phyloP scores from a whole-genome alignment of 2,329 filamentous ascomycete genomes.

The Erysiphe pisi region DNA sequence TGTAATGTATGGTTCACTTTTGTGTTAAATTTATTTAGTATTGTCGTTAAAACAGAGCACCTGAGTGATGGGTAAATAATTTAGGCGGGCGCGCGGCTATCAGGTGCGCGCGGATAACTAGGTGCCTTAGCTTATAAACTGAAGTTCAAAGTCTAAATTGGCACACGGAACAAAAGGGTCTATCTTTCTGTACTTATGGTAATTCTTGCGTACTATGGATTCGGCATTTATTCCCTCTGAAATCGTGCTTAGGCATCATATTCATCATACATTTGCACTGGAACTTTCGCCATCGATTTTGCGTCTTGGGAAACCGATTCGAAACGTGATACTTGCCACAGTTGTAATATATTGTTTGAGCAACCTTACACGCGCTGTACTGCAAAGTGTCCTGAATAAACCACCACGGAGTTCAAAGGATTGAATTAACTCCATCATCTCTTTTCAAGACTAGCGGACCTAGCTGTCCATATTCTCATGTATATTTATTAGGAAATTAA shows the following conservation, averaged over 20 bases:
- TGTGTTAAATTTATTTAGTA: neutral
- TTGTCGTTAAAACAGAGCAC: neutral
- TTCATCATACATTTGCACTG: conserved; percentile 44
- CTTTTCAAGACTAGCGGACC: neutral
- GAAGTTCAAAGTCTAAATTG: no score
- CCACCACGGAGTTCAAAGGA: conserved; percentile 30
- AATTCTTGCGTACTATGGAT: conserved; percentile 33
- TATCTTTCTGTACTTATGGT: neutral
- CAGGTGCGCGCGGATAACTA: neutral
- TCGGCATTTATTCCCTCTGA: conserved; percentile 39
- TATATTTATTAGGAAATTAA: no score
- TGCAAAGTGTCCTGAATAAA: conserved; percentile 36
- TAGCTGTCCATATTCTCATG: no score
- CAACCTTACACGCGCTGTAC: conserved; percentile 38
- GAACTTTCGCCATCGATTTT: conserved; percentile 44
- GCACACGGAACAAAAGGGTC: no score
- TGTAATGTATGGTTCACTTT: neutral
- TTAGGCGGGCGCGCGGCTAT: neutral
- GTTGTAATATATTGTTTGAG: conserved; percentile 38
- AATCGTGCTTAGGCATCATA: conserved; percentile 41
- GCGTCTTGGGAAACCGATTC: conserved; percentile 44
- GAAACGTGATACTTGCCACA: conserved; percentile 43
- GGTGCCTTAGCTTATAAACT: no score
- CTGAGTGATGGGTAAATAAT: neutral
- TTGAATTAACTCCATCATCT: neutral